These are phyloP conservation scores for Paramecium tetraurelia DNA, from an alignment of 73 alveolate species.

Conservation along the genomic window DNA sequence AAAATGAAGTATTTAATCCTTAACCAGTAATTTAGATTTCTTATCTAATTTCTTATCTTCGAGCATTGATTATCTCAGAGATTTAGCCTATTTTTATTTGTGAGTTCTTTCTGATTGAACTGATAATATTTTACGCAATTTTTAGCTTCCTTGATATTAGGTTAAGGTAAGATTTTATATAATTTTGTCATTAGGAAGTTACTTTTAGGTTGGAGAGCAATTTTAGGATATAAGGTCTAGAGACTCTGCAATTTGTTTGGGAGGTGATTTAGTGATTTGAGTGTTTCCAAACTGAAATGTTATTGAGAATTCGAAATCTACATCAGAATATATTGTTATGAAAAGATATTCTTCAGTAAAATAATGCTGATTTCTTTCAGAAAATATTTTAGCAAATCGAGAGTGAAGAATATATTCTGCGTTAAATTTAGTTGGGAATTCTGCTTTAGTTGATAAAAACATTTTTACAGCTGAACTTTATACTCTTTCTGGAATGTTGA, in stretches of 20 bases:
- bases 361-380: neutral
- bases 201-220: neutral
- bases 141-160: neutral
- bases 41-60: neutral
- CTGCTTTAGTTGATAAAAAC: slow-evolving; percentile 32
- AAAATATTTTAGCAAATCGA: neutral
- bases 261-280: neutral
- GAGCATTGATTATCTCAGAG: neutral
- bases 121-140: neutral
- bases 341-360: slow-evolving; percentile 15
- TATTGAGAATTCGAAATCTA: slow-evolving; percentile 14
- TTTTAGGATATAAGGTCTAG: neutral
- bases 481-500: slow-evolving; percentile 3
- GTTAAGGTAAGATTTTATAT: neutral
- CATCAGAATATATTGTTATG: neutral
- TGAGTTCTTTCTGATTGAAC: slow-evolving; percentile 19
- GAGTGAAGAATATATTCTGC: neutral
- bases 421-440: slow-evolving; percentile 41
- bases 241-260: neutral
- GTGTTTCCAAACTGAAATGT: neutral
- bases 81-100: neutral
- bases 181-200: neutral
- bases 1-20: neutral
- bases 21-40: neutral
- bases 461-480: neutral